Conservation (phyloP, 495 filamentous ascomycete species). For the Stereocaulon alpinum region DNA sequence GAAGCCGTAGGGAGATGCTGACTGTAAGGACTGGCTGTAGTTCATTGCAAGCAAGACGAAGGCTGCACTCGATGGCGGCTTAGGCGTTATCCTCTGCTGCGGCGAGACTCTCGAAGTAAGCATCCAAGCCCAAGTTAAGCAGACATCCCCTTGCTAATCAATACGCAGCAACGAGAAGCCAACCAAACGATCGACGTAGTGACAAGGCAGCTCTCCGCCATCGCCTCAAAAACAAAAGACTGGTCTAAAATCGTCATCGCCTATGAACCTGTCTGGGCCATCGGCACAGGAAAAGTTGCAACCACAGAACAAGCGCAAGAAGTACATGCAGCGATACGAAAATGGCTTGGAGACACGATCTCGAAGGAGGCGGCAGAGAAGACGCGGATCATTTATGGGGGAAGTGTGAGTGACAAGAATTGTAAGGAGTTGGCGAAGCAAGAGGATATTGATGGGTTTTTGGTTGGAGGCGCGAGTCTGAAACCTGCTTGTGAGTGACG, state of each 20-base stretch:
- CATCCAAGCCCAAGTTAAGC: background rate
- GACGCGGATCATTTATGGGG: constrained; percentile 90
- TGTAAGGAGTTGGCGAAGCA: constrained; percentile 84
- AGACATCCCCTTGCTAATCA: background rate
- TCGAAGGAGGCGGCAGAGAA: constrained; percentile 59
- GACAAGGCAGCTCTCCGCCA: constrained; percentile 62
- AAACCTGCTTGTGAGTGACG: constrained; percentile 84
- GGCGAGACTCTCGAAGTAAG: constrained; percentile 78
- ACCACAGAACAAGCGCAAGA: constrained; percentile 90
- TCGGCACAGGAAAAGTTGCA: constrained; percentile 96
- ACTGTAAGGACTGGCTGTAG: constrained; percentile 21
- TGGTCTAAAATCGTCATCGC: constrained; percentile 94
- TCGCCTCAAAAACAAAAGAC: constrained; percentile 59
- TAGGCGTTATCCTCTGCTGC: constrained; percentile 90
- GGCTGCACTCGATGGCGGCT: constrained; percentile 72
- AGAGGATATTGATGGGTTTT: constrained; percentile 93
- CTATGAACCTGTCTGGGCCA: constrained; percentile 98
- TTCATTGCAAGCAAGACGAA: constrained; percentile 90
- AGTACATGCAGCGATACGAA: constrained; percentile 83
- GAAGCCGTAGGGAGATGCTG: background rate
- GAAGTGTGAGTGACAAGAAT: constrained; percentile 97
- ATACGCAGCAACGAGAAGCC: constrained; percentile 64
- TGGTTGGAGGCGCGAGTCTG: constrained; percentile 94
- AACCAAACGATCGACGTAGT: constrained; percentile 86
- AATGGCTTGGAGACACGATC: constrained; percentile 71